Evolutionary conservation across 768 basidiomycete genomes (phyloP), one percentile per base, ranked within the genome.

Genomic region (Sporobolomyces phaffii): DNA sequence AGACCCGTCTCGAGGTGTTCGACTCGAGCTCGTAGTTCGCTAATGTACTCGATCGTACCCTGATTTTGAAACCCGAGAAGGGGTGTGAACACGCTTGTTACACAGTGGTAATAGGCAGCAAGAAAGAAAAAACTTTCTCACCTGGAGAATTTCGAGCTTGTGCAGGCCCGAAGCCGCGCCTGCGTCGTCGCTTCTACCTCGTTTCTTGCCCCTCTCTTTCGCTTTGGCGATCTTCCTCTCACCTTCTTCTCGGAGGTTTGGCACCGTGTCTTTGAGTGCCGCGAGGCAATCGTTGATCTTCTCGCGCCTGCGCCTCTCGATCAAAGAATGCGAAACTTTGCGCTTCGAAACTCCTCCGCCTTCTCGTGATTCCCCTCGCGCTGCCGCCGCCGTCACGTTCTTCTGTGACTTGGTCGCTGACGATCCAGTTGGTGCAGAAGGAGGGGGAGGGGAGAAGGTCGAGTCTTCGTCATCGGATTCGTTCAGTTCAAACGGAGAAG

Each of bases 261-360:
- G 90, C 1, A 94, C 90, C 73, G 96, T 85, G 69, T 82, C 81
- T 68, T 86, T 84, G 49, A 97, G 79, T 3, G 86, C 84, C 3
- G 86, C 82, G 8, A 97, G 82, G 0, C 92, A 90, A 57, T 90
- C 87, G 75, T 98, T 98, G 70, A 98, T 97, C 82, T 96, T 96
- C 15, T 93, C 94, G 65, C 93, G 82, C 34, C 93, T 81, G 0
- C 92, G 85, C 75, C 93, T 89, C 79, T 98, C 93, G 76, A 98
- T 98, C 68, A 92, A 85, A 8, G 88, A 90, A 75, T 98, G 93
- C 78, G 96, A 96, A 40, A 90, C 84, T 77, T 93, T 91, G 58
- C 93, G 85, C 77, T 90, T 86, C 3, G 87, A 84, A 2, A 52
- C 40, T 40, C 36, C 51, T 22, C 41, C 52, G 11, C 26, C 47